Evolutionary conservation across 1,284 basidiomycete genomes (phyloP), one percentile per base, ranked within the genome.

Genomic region (Gomphus sp.): DNA sequence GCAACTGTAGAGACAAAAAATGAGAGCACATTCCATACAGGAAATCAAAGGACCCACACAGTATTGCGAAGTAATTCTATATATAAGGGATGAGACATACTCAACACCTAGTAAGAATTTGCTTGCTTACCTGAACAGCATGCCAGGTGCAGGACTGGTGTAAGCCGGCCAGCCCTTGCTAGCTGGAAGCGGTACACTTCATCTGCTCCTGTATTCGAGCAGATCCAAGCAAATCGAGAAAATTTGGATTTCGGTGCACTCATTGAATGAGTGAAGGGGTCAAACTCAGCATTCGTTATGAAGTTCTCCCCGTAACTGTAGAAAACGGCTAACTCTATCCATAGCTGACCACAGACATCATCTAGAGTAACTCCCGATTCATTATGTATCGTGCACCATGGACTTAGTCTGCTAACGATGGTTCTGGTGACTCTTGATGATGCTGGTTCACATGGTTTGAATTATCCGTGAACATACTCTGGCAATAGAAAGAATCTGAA

Each of bases 331-430:
- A 61, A 91, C 89, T 90, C 87, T 69, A 80, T 82, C 77, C 79
- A 88, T 47, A 91, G 69, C 9, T 76, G 71, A 2, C 75, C 75
- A 65, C 83, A 87, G 33, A 91, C 77, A 67, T 91, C 87, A 31
- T 77, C 76, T 61, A 88, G 75, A 1, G 86, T 89, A 10, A 91
- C 87, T 0, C 89, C 89, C 1, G 72, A 69, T 10, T 85, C 81
- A 65, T 88, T n/a, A n/a, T n/a, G n/a, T n/a, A 83, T 81, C 10
- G 87, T 89, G 68, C 88, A 89, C 89, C 89, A 91, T 2, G 89
- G 89, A 52, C 80, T 84, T 45, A 76, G 71, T 52, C 82, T 78
- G n/a, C 82, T 83, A 68, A 91, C 84, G 62, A 91, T 76, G 63
- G 87, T 80, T 64, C 87, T 81, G 28, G 75, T 73, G n/a, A 90